Evolutionary conservation across 179 eudicot genomes (phyloP).

Genomic region (Silene noctiflora): DNA sequence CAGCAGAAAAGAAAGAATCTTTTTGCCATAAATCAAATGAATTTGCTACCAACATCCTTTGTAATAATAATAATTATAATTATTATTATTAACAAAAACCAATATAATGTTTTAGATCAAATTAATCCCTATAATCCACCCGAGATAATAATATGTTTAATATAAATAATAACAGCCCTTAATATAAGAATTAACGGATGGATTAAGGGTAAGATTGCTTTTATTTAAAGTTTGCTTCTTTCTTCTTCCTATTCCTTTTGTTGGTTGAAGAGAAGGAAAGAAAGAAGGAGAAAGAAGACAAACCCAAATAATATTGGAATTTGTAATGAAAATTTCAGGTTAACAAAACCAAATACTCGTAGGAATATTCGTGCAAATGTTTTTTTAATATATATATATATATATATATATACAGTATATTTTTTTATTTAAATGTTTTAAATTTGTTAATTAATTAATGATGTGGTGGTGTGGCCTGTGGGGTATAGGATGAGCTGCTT

Average conservation of each 20-base stretch:
- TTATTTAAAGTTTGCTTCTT: background rate
- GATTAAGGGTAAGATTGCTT: background rate
- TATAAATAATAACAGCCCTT: background rate
- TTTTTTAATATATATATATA: no score
- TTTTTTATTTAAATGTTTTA: no score
- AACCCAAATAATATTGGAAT: conserved; percentile 10
- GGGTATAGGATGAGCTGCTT: no score
- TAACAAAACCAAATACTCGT: background rate
- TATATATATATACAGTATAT: no score
- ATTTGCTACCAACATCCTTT: conserved; percentile 37
- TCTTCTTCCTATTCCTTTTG: conserved; percentile 11
- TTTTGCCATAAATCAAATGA: conserved; percentile 86
- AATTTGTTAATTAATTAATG: background rate
- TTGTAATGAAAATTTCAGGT: background rate
- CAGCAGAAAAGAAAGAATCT: conserved; percentile 77
- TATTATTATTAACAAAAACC: background rate
- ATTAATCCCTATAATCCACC: no score
- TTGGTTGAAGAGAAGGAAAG: conserved; percentile 9
- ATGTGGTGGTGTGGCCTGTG: no score
- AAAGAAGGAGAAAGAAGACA: background rate
- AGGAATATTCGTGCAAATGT: background rate
- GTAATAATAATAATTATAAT: background rate
- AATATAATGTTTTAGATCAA: background rate
- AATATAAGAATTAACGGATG: background rate
- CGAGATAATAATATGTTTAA: no score